Conservation (phyloP, 352 stramenopile species). For the Pythium chondricola region DNA sequence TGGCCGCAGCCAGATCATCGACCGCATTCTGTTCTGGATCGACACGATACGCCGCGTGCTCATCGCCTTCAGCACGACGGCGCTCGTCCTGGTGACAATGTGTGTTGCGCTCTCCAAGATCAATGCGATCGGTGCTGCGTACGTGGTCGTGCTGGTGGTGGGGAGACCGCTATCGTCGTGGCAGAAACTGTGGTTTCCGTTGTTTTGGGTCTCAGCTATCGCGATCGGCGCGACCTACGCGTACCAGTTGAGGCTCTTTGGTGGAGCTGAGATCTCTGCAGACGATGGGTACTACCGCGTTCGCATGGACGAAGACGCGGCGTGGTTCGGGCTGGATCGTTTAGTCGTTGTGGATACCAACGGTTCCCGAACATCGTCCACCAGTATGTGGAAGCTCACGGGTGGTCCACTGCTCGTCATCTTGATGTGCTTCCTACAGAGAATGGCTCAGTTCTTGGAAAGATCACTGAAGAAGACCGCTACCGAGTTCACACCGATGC, state of each 20-base stretch:
- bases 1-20: constrained; percentile 40
- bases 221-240: constrained; percentile 53
- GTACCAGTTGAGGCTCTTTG: constrained; percentile 37
- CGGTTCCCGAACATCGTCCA: no score
- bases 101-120: constrained; percentile 53
- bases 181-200: constrained; percentile 68
- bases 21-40: constrained; percentile 47
- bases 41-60: constrained; percentile 56
- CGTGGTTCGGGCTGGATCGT: constrained; percentile 32
- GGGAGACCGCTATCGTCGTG: constrained; percentile 51
- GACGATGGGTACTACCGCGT: constrained; percentile 6
- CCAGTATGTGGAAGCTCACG: constrained; percentile 43
- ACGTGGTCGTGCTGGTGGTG: constrained; percentile 54
- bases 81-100: constrained; percentile 66
- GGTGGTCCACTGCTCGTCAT: constrained; percentile 60
- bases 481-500: not conserved
- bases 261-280: constrained; percentile 5
- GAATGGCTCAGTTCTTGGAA: constrained; percentile 67
- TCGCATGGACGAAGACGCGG: constrained; percentile 7
- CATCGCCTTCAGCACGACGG: constrained; percentile 64
- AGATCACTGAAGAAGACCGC: constrained; percentile 1
- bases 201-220: constrained; percentile 71
- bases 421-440: constrained; percentile 67
- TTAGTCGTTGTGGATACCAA: constrained; percentile 31
- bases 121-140: constrained; percentile 56